phyloP scores from a whole-genome alignment of 441 rosid species.

The Melastoma candidum region DNA sequence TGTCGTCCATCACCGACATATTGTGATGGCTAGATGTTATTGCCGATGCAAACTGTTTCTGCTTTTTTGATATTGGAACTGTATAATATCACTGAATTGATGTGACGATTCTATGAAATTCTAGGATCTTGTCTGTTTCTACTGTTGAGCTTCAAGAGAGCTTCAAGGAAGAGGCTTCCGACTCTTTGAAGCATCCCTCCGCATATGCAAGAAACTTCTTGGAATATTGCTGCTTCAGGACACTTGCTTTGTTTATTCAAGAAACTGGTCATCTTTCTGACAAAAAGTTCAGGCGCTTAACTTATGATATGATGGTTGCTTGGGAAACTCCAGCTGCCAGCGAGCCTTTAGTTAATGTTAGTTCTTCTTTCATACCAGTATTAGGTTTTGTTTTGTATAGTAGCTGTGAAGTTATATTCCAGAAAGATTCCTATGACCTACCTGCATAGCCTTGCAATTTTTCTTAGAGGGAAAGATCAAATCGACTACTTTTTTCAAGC shows the following conservation, averaged over 20 bases:
- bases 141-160: constrained; percentile 53
- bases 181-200: constrained; percentile 54
- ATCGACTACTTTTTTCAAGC: too few species aligned
- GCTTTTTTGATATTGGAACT: too few species aligned
- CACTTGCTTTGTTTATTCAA: constrained; percentile 61
- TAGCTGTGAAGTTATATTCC: too few species aligned
- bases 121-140: constrained; percentile 67
- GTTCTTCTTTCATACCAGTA: constrained; percentile 6
- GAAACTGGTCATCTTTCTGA: constrained; percentile 56
- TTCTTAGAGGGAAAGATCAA: too few species aligned
- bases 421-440: too few species aligned
- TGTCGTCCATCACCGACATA: too few species aligned
- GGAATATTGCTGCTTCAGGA: constrained; percentile 86
- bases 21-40: too few species aligned
- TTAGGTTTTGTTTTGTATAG: too few species aligned
- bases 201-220: constrained; percentile 72
- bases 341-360: constrained; percentile 46
- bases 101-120: constrained; percentile 10
- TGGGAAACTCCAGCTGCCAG: constrained; percentile 17
- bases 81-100: too few species aligned
- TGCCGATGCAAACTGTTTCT: too few species aligned
- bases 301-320: too few species aligned
- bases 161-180: constrained; percentile 69
- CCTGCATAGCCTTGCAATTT: too few species aligned
- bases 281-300: constrained; percentile 16